A percentile compares a stretch with the other conserved stretches of the same genome.
Conservation (phyloP, 495 filamentous ascomycete species). For the Talaromyces trachyspermus region DNA sequence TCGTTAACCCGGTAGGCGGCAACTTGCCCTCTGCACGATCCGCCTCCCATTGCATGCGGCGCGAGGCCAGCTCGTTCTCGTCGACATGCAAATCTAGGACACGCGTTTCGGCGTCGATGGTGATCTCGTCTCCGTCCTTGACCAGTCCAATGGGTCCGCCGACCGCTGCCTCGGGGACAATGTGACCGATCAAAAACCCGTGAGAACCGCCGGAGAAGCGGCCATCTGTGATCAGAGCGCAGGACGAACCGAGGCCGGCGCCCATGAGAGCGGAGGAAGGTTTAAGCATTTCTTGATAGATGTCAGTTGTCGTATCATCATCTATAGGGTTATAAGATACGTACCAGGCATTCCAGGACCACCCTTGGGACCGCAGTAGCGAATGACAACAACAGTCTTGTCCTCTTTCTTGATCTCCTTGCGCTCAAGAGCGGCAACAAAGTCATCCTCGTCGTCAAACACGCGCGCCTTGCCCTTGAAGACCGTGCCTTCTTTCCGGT, state of each 20-base stretch:
- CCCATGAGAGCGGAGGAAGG: constrained; percentile 89
- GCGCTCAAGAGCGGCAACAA: constrained; percentile 67
- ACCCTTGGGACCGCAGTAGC: constrained; percentile 92
- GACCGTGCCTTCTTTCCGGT: constrained; percentile 87
- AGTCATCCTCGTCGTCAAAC: constrained; percentile 78
- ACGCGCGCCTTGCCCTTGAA: constrained; percentile 85
- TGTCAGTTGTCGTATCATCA: not conserved
- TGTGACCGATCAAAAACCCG: constrained; percentile 50
- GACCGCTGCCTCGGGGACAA: constrained; percentile 50
- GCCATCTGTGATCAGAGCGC: constrained; percentile 45
- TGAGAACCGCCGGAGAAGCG: constrained; percentile 43
- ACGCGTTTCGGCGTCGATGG: constrained; percentile 47
- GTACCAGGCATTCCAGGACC: constrained; percentile 85
- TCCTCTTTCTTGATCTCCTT: constrained; percentile 91
- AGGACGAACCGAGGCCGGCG: constrained; percentile 63
- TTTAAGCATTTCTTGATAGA: constrained; percentile 63
- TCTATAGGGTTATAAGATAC: constrained; percentile 19
- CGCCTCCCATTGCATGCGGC: constrained; percentile 55
- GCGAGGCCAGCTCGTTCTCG: constrained; percentile 53
- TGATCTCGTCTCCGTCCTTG: constrained; percentile 47
- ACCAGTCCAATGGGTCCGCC: constrained; percentile 51
- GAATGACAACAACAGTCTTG: constrained; percentile 95
- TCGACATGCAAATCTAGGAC: constrained; percentile 42
- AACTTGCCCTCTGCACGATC: constrained; percentile 27
- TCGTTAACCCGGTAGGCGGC: constrained; percentile 33